These are phyloP conservation scores for Durotheca rogersii DNA, from an alignment of 495 filamentous ascomycete genomes.

Conservation along the genomic window DNA sequence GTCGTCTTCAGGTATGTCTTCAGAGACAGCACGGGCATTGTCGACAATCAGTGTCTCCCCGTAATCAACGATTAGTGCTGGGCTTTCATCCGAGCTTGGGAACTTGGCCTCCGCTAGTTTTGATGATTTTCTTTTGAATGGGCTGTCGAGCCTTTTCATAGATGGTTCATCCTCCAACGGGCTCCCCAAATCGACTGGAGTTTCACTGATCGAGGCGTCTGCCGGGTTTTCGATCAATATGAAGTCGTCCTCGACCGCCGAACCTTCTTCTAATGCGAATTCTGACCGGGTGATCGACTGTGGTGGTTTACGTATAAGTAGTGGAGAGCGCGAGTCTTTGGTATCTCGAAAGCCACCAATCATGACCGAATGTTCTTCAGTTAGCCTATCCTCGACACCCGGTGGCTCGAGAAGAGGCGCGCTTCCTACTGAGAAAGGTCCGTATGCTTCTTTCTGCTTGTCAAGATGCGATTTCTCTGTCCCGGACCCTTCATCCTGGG, in stretches of 20 bases:
- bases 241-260: slow-evolving; percentile 6
- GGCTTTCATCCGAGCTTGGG: too few species aligned
- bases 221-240: slow-evolving; percentile 12
- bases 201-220: background rate
- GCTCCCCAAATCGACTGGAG: background rate
- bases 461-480: slow-evolving; percentile 7
- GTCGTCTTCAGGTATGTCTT: too few species aligned
- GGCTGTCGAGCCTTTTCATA: background rate
- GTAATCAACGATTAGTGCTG: too few species aligned
- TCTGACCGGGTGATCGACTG: background rate
- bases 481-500: background rate
- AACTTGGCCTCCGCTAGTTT: too few species aligned
- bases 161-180: background rate
- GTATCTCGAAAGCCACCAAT: background rate
- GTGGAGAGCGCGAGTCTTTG: background rate
- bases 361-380: background rate
- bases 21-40: too few species aligned
- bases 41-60: too few species aligned
- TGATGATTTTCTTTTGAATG: background rate
- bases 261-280: background rate
- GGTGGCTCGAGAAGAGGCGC: background rate
- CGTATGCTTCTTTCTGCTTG: background rate
- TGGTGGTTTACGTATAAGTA: background rate
- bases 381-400: background rate
- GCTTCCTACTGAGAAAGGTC: background rate